Conservation (phyloP, 495 filamentous ascomycete genomes). For the Tuber melanosporum region DNA sequence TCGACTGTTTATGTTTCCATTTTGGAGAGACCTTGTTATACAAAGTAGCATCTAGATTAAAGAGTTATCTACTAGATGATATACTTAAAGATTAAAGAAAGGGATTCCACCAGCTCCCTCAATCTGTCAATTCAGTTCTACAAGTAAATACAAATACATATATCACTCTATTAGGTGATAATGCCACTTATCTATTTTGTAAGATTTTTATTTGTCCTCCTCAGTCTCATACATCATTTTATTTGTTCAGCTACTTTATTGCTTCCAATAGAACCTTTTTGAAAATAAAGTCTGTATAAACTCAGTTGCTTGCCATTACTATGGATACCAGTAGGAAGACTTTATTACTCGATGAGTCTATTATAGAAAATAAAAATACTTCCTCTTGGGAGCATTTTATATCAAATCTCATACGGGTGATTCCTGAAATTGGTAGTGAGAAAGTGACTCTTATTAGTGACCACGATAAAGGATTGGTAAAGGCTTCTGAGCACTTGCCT, state of each 20-base stretch:
- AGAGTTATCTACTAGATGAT: conserved; percentile 7
- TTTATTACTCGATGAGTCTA: neutral
- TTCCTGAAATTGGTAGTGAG: neutral
- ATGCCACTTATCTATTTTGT: too few species aligned
- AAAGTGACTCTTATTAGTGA: neutral
- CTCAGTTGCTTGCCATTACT: conserved; percentile 5
- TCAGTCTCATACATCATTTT: neutral
- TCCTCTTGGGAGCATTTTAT: neutral
- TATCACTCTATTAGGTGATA: too few species aligned
- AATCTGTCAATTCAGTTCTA: too few species aligned
- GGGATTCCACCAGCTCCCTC: conserved; percentile 11
- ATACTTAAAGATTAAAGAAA: conserved; percentile 1
- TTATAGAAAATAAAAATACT: neutral
- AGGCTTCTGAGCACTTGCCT: too few species aligned
- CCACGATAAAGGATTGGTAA: too few species aligned
- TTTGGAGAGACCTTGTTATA: neutral
- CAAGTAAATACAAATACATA: too few species aligned
- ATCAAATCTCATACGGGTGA: neutral
- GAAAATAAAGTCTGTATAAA: conserved; percentile 1
- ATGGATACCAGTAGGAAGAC: conserved; percentile 3
- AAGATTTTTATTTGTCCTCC: too few species aligned
- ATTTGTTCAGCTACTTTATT: neutral
- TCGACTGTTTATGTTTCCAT: conserved; percentile 6
- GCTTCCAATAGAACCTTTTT: conserved; percentile 22
- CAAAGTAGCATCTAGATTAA: neutral